Evolutionary conservation across 2,329 filamentous ascomycete genomes (phyloP), one percentile per base, ranked within the genome.

Genomic region (Fusarium sp.): DNA sequence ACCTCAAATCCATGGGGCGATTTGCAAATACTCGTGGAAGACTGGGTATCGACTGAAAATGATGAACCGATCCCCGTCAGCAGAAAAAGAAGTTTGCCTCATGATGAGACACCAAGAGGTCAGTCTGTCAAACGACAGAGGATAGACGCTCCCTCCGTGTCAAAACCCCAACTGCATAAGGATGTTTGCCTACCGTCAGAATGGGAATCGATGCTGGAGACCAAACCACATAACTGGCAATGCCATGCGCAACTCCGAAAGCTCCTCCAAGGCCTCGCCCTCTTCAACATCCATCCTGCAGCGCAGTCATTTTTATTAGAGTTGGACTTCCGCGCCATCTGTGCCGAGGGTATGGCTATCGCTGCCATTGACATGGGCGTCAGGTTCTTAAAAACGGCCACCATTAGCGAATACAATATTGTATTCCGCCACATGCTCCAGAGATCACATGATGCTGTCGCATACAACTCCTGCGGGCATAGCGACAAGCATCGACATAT

Each of bases 361-460:
- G 64, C 66, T 9, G 48, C 54, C 3, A 49, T 55, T n/a, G 66
- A 68, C 10, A 53, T 68, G 49, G 61, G 61, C 10, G 32, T 58
- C 17, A 50, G 66, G 9, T 63, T 57, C 23, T 47, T 49, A 6
- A 57, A 43, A 35, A 54, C 57, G 14, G 55, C 61, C 35, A 64
- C n/a, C 31, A 61, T 44, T 6, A 55, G 44, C 15, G 61, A 67
- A 31, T 57, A 57, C 33, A 49, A 47, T 4, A 66, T 68, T 17
- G 66, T 66, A n/a, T 45, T 67, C 11, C 35, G 44, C 11, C 11
- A 55, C 9, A 23, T 67, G 21, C 10, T 27, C 21, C 32, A 15
- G 7, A 44, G 44, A 5, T 41, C 44, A 2, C 7, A 41, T 6
- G 42, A 38, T 10, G 38, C 54, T 17, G 32, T 56, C 2, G 33